A percentile compares a stretch with the other conserved stretches of the same genome.
Conservation (phyloP, 768 basidiomycete genomes). For the Scleroderma citrinum region DNA sequence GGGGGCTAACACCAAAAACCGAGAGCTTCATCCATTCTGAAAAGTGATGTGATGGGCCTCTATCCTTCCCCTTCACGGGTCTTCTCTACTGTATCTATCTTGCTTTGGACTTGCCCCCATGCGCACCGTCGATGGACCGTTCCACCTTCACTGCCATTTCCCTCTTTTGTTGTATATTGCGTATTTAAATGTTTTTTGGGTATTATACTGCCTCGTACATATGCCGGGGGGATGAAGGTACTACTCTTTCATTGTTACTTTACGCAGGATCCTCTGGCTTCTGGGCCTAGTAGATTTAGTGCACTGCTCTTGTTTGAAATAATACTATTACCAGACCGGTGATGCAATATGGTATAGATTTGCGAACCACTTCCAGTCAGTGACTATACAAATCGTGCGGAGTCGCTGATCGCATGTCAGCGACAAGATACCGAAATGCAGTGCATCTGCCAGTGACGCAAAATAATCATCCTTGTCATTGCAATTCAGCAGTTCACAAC, state of each 20-base stretch:
- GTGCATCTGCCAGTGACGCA: no score
- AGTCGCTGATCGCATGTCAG: no score
- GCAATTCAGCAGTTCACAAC: no score
- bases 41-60: slow-evolving; percentile 10
- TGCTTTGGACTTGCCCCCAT: no score
- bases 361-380: no score
- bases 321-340: no score
- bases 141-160: slow-evolving; percentile 11
- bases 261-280: background rate
- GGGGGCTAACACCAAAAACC: slow-evolving; percentile 16
- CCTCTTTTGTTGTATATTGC: slow-evolving; percentile 23
- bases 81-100: no score
- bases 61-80: background rate
- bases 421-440: no score
- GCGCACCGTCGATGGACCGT: slow-evolving; percentile 2
- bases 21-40: slow-evolving; percentile 24
- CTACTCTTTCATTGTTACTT: background rate
- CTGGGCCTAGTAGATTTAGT: background rate
- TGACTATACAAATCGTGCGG: no score
- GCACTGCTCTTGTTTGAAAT: no score
- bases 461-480: no score
- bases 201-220: slow-evolving; percentile 2
- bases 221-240: background rate
- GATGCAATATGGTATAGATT: no score
- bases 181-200: slow-evolving; percentile 11